Evolutionary conservation across 345 rosid species (phyloP).

Genomic region (Zanthoxylum bungeanum): DNA sequence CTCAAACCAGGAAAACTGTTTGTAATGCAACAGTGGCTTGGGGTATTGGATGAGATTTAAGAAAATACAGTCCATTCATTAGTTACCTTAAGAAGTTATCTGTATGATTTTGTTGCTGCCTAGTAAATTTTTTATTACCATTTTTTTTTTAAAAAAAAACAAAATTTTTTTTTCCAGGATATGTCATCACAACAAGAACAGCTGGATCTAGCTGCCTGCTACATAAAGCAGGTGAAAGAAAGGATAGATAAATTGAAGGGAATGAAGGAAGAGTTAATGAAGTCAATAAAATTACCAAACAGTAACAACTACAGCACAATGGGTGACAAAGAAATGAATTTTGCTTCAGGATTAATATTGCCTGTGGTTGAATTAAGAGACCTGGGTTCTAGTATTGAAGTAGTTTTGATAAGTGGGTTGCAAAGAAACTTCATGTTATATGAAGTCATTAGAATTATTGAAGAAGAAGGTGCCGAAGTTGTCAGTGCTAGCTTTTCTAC

Average conservation of each 20-base stretch:
- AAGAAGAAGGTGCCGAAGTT: slow-evolving; percentile 63
- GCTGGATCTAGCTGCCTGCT: slow-evolving; percentile 40
- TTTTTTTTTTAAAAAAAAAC: too few relatives aligned
- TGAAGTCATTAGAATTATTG: slow-evolving; percentile 38
- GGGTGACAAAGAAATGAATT: neutral
- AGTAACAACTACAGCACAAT: too few relatives aligned
- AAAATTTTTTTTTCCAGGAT: slow-evolving; percentile 31
- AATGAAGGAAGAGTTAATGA: slow-evolving; percentile 32
- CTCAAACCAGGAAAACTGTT: too few relatives aligned
- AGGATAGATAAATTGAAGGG: slow-evolving; percentile 34
- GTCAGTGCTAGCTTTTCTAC: slow-evolving; percentile 38
- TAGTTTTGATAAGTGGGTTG: slow-evolving; percentile 35
- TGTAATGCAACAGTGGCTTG: too few relatives aligned
- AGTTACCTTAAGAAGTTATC: too few relatives aligned
- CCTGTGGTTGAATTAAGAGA: slow-evolving; percentile 42
- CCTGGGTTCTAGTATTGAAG: slow-evolving; percentile 37
- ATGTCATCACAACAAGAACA: slow-evolving; percentile 36
- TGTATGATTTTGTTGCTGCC: too few relatives aligned
- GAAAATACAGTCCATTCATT: too few relatives aligned
- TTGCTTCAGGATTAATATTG: slow-evolving; percentile 8
- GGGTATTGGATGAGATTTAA: too few relatives aligned
- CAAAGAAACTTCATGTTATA: slow-evolving; percentile 36
- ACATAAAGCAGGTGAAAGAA: slow-evolving; percentile 39
- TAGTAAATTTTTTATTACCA: too few relatives aligned
- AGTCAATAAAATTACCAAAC: neutral